Evolutionary conservation across 768 basidiomycete genomes (phyloP).

Genomic region (Sporobolomyces pararoseus): DNA sequence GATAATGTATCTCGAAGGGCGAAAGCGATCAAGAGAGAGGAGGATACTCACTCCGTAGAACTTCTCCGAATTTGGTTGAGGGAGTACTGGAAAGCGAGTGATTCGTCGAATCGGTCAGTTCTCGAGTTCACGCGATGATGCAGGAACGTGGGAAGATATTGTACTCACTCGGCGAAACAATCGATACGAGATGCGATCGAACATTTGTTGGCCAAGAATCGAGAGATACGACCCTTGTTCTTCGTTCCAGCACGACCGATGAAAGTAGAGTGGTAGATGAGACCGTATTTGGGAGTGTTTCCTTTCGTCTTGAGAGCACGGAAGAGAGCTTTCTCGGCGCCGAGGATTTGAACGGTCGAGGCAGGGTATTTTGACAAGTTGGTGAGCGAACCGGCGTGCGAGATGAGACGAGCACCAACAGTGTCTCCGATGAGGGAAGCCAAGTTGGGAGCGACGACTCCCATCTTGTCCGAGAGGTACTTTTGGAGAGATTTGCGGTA

Average conservation of each 20-base stretch:
- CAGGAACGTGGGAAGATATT: too few species aligned
- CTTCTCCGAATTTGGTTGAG: constrained; percentile 90
- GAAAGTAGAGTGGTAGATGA: constrained; percentile 95
- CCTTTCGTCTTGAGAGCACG: constrained; percentile 96
- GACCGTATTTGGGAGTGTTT: constrained; percentile 94
- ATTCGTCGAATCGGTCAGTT: neutral
- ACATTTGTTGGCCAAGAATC: constrained; percentile 98
- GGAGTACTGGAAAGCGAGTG: constrained; percentile 54
- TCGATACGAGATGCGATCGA: constrained; percentile 96
- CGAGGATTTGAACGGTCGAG: constrained; percentile 94
- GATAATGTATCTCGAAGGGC: too few species aligned
- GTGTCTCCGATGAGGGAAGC: constrained; percentile 77
- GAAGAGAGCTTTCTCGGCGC: constrained; percentile 97
- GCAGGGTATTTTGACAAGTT: constrained; percentile 98
- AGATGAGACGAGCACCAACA: constrained; percentile 70
- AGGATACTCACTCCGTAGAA: too few species aligned
- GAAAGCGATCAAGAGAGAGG: too few species aligned
- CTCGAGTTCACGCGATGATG: neutral
- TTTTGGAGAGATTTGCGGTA: constrained; percentile 85
- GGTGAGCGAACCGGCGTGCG: constrained; percentile 90
- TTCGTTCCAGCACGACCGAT: constrained; percentile 91
- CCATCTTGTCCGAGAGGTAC: constrained; percentile 95
- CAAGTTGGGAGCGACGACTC: constrained; percentile 90
- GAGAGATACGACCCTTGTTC: constrained; percentile 93
- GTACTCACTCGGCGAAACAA: constrained; percentile 73